Percentiles rank a stretch among this genome's conserved stretches.
Conservation (phyloP, 768 basidiomycete genomes). For the Tricholomella constricta region DNA sequence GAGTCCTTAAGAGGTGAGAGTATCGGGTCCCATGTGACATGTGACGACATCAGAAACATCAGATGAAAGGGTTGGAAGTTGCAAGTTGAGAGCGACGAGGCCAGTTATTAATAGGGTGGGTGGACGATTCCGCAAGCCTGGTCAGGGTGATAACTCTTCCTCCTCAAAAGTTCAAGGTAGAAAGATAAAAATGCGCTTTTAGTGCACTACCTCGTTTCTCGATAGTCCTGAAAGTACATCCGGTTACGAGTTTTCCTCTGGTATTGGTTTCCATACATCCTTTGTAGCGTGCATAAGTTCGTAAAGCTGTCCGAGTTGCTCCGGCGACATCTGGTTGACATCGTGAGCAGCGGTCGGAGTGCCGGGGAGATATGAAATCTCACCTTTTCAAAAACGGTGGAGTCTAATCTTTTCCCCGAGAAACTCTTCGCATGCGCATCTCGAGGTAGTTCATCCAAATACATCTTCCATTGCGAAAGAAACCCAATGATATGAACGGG, state of each 20-base stretch:
- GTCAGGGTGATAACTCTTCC: too few species aligned
- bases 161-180: not conserved
- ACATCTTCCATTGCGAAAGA: constrained; percentile 92
- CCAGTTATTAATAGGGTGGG: too few species aligned
- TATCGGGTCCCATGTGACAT: constrained; percentile 14
- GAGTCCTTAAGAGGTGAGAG: not conserved
- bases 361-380: constrained; percentile 6
- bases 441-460: constrained; percentile 72
- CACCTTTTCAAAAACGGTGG: constrained; percentile 77
- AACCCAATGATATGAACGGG: constrained; percentile 93
- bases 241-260: constrained; percentile 26
- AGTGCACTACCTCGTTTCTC: not conserved
- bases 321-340: constrained; percentile 70
- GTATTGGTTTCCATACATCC: constrained; percentile 76
- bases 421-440: constrained; percentile 50
- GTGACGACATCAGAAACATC: constrained; percentile 15
- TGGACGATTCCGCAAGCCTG: too few species aligned
- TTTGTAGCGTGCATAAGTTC: constrained; percentile 93
- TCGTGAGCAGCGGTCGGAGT: not conserved
- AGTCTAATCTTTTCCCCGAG: constrained; percentile 67
- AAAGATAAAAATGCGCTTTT: not conserved
- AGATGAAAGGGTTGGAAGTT: too few species aligned
- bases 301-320: constrained; percentile 92
- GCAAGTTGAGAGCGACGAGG: too few species aligned
- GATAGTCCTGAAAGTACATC: not conserved